These are phyloP conservation scores for Cutaneotrichosporon sp. DNA, from an alignment of 1,284 basidiomycete genomes.

Conservation along the genomic window DNA sequence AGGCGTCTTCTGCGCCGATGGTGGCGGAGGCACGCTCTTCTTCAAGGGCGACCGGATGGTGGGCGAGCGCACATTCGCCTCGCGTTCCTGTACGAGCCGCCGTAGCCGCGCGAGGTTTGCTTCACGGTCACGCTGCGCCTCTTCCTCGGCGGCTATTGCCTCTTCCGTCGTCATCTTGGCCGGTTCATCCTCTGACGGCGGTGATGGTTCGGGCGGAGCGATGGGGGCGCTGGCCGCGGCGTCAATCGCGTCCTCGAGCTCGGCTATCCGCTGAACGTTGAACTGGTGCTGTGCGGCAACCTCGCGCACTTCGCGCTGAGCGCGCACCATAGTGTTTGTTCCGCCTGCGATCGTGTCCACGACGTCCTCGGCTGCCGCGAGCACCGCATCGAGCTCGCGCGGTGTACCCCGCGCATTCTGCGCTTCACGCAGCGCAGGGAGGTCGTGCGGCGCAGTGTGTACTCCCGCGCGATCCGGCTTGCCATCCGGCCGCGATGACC, in stretches of 20 bases:
- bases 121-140: conserved; percentile 35
- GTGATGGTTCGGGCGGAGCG: not conserved
- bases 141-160: conserved; percentile 43
- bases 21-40: not conserved
- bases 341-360: conserved; percentile 32
- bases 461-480: not conserved
- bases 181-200: not conserved
- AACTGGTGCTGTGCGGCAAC: conserved; percentile 30
- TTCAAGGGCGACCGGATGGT: not conserved
- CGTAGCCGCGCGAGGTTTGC: conserved; percentile 27
- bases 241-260: conserved; percentile 36
- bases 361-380: conserved; percentile 38
- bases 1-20: too few species aligned
- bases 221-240: conserved; percentile 14
- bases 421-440: conserved; percentile 37
- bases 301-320: conserved; percentile 29
- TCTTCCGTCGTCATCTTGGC: conserved; percentile 33
- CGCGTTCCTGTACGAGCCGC: not conserved
- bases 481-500: not conserved
- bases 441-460: not conserved
- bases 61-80: not conserved
- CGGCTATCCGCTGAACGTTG: conserved; percentile 31
- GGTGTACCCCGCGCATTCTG: conserved; percentile 8
- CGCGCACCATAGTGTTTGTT: conserved; percentile 34
- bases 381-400: conserved; percentile 34